Percentiles rank a stretch among this genome's conserved stretches.
phyloP scores from a whole-genome alignment of 192 early-diverging fungal species.

The Lobosporangium transversale region DNA sequence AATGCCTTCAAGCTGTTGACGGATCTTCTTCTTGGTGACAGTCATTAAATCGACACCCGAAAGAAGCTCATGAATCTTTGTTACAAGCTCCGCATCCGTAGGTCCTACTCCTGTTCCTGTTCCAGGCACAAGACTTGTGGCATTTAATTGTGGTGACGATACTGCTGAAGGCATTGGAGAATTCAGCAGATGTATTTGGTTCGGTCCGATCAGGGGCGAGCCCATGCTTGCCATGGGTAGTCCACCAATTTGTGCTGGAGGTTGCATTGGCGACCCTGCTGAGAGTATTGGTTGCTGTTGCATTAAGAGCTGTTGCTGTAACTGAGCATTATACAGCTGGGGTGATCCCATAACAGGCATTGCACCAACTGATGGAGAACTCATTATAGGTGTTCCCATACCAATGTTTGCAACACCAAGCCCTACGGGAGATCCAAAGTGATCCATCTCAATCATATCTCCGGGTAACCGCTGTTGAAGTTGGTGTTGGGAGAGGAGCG shows the following conservation, averaged over 20 bases:
- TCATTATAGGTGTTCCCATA: slow-evolving; percentile 21
- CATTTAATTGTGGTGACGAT: slow-evolving; percentile 3
- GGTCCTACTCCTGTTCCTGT: slow-evolving; percentile 60
- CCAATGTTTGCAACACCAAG: slow-evolving; percentile 22
- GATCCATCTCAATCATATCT: slow-evolving; percentile 41
- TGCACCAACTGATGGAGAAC: slow-evolving; percentile 1
- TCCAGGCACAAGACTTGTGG: background rate
- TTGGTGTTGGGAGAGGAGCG: slow-evolving; percentile 18
- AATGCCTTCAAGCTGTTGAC: slow-evolving; percentile 68
- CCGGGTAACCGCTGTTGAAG: slow-evolving; percentile 2
- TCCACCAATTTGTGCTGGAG: slow-evolving; percentile 2
- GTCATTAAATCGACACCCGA: slow-evolving; percentile 72
- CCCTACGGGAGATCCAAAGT: slow-evolving; percentile 25
- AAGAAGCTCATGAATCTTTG: slow-evolving; percentile 78
- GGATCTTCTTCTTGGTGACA: slow-evolving; percentile 86
- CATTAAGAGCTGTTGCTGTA: slow-evolving; percentile 7
- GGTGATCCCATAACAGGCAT: slow-evolving; percentile 13
- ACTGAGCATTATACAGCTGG: slow-evolving; percentile 15
- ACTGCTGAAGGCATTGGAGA: slow-evolving; percentile 3
- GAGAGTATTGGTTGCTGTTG: slow-evolving; percentile 16
- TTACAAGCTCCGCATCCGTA: slow-evolving; percentile 79
- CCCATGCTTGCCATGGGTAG: slow-evolving; percentile 9
- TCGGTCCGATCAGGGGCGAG: slow-evolving; percentile 15
- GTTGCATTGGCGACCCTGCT: background rate
- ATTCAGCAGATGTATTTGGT: slow-evolving; percentile 15